Evolutionary conservation across 768 basidiomycete species (phyloP).

Genomic region (Crepidotus variabilis): DNA sequence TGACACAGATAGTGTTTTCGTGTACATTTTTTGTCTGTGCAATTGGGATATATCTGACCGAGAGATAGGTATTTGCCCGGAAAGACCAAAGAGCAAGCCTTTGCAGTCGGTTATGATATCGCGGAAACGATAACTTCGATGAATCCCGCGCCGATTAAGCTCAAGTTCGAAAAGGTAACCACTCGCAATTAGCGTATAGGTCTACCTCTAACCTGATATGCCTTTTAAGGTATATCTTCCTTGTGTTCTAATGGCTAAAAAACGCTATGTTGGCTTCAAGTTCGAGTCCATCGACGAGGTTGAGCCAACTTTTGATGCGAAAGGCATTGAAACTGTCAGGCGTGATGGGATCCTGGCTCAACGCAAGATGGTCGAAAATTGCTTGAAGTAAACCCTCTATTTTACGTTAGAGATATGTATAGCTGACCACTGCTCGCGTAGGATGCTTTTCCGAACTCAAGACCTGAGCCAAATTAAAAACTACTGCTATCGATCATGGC

Average conservation of each 20-base stretch:
- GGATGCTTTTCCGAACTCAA: conserved; percentile 86
- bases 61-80: conserved; percentile 67
- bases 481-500: conserved; percentile 84
- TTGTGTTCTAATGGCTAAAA: conserved; percentile 95
- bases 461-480: conserved; percentile 88
- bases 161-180: conserved; percentile 95
- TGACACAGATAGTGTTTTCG: conserved; percentile 95
- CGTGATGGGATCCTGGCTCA: conserved; percentile 90
- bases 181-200: background rate
- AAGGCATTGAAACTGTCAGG: conserved; percentile 96
- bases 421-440: conserved; percentile 23
- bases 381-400: conserved; percentile 63
- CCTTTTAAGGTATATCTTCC: conserved; percentile 85
- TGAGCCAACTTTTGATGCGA: conserved; percentile 87
- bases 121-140: conserved; percentile 79
- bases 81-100: conserved; percentile 90
- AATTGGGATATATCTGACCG: background rate
- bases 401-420: background rate
- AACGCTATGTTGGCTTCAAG: conserved; percentile 97
- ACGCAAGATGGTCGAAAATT: conserved; percentile 88
- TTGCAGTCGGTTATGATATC: conserved; percentile 90
- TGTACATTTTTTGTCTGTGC: conserved; percentile 35
- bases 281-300: conserved; percentile 80
- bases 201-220: background rate
- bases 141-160: conserved; percentile 89